Conservation (phyloP, 805 yeast species). For the Suhomyces sp. region DNA sequence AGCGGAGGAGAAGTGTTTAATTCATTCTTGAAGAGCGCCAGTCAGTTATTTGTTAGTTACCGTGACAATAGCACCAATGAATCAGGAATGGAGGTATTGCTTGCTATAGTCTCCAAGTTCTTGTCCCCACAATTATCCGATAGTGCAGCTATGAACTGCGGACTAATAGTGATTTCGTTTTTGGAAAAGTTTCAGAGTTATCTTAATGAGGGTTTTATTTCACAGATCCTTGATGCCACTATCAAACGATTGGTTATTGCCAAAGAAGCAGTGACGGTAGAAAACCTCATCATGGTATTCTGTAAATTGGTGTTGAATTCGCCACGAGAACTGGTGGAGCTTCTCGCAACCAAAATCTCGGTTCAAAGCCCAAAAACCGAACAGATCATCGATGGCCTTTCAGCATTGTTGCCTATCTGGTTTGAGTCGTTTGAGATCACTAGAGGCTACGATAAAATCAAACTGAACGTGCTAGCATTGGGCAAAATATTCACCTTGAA, state of each 20-base stretch:
- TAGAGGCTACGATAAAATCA: conserved; percentile 72
- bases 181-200: conserved; percentile 48
- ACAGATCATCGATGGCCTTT: conserved; percentile 40
- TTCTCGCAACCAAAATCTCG: conserved; percentile 45
- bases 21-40: conserved; percentile 47
- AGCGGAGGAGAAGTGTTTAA: conserved; percentile 72
- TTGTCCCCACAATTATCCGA: conserved; percentile 72
- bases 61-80: conserved; percentile 29
- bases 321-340: conserved; percentile 59
- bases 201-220: conserved; percentile 39
- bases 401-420: conserved; percentile 73
- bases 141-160: conserved; percentile 78
- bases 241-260: conserved; percentile 64
- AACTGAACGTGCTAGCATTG: conserved; percentile 66
- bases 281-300: conserved; percentile 72
- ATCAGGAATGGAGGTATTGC: conserved; percentile 53
- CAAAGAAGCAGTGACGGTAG: conserved; percentile 67
- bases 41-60: conserved; percentile 31
- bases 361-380: conserved; percentile 19
- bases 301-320: conserved; percentile 65
- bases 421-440: conserved; percentile 75
- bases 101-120: conserved; percentile 64
- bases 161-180: conserved; percentile 58
- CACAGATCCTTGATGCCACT: conserved; percentile 69
- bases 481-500: conserved; percentile 60